Evolutionary conservation across 805 yeast species (phyloP), one percentile per base, ranked within the genome.

Genomic region (Kluyveromyces lactis): DNA sequence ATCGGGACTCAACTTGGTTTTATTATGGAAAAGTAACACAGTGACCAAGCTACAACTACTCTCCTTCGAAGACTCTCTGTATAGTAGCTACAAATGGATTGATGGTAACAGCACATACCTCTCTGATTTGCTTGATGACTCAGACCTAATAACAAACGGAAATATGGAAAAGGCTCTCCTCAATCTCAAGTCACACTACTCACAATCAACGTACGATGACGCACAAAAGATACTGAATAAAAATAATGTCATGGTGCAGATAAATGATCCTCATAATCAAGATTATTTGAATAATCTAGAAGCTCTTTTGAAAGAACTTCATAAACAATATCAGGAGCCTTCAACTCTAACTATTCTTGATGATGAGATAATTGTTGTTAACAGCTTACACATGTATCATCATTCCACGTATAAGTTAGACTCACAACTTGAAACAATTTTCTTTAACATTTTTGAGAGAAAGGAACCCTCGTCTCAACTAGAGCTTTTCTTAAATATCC

Each of bases 221-320:
- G 79, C 76, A 42, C 66, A 67, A 47, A 46, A 54, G 7, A 48
- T 56, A 5, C 50, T 54, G 4, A 42, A 52, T 7, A 51, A 50
- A 15, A 45, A 53, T 16, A 51, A 52, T 12, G 46, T 51, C 17
- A 47, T 55, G 5, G 30, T 45, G n/a, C 21, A 47, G 4, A 44
- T 46, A 3, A 49, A 53, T 18, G 54, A 53, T 18, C 52, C 64
- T 18, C 42, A 59, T 4, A 64, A 64, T 29, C 58, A 62, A 35
- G 69, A 69, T 23, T 79, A 79, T 49, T 79, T 95, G 83, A 65
- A 72, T 26, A 76, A 80, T 43, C 72, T 89, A 42, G 81, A 78
- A 42, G 69, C 84, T 2, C 65, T 87, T 18, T 80, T 95, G 53
- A 74, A 72, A 41, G 95, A 87, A 51, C 67, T 83, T 39, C 72